Evolutionary conservation across 1,139 yeast species (phyloP).

Genomic region (Blastobotrys elegans): DNA sequence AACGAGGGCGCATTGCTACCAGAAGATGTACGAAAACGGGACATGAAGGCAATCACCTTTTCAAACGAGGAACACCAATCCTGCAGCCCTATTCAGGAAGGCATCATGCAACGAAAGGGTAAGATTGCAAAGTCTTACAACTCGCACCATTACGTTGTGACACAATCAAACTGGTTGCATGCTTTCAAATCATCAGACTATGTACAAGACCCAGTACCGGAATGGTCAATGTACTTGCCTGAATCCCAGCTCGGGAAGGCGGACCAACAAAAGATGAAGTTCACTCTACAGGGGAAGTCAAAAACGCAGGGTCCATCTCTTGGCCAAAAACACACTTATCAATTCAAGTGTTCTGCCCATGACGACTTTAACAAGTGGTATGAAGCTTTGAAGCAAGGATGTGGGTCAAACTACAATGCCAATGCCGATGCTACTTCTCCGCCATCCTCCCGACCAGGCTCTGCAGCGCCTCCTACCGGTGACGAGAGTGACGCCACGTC

Average conservation of each 20-base stretch:
- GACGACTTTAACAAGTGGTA: constrained; percentile 46
- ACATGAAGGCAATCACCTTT: constrained; percentile 36
- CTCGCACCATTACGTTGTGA: constrained; percentile 43
- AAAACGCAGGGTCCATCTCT: constrained; percentile 29
- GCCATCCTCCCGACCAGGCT: constrained; percentile 9
- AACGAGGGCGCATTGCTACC: constrained; percentile 34
- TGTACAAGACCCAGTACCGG: constrained; percentile 41
- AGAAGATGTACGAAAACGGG: constrained; percentile 36
- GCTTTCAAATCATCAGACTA: constrained; percentile 43
- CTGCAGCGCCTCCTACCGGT: constrained; percentile 10
- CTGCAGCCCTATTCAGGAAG: constrained; percentile 44
- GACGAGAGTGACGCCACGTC: background rate
- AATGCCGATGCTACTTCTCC: constrained; percentile 9
- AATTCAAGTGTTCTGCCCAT: constrained; percentile 42
- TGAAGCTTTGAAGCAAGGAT: constrained; percentile 35
- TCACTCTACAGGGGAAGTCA: constrained; percentile 42
- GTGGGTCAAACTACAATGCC: constrained; percentile 11
- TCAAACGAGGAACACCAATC: constrained; percentile 38
- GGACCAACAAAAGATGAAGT: constrained; percentile 38
- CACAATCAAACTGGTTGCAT: constrained; percentile 42
- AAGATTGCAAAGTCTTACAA: constrained; percentile 40
- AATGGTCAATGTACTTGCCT: constrained; percentile 43
- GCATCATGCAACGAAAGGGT: constrained; percentile 42
- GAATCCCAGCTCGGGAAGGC: constrained; percentile 41
- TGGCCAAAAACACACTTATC: constrained; percentile 37